Conservation (phyloP, 805 yeast genomes). For the Candida sithepensis region DNA sequence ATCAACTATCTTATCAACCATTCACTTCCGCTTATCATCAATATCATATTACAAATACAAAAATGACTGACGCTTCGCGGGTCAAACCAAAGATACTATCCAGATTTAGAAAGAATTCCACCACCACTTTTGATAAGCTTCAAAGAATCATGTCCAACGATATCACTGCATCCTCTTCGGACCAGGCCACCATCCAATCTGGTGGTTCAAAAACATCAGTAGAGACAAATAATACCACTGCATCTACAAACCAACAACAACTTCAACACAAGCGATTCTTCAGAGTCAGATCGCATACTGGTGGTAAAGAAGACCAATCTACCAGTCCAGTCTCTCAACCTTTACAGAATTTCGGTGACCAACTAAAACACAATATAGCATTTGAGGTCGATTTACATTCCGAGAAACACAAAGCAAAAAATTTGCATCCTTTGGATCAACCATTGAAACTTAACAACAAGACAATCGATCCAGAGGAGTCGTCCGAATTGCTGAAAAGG, state of each 20-base stretch:
- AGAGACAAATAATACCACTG: constrained; percentile 3
- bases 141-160: constrained; percentile 12
- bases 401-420: constrained; percentile 6
- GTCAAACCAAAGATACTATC: constrained; percentile 12
- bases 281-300: constrained; percentile 12
- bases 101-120: constrained; percentile 14
- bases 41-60: too few relatives aligned
- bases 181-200: constrained; percentile 17
- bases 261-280: constrained; percentile 11
- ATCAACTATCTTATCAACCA: too few relatives aligned
- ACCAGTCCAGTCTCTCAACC: not conserved
- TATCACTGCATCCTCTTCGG: constrained; percentile 10
- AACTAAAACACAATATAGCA: constrained; percentile 25
- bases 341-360: constrained; percentile 1
- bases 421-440: constrained; percentile 31
- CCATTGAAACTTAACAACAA: constrained; percentile 18
- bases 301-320: constrained; percentile 1
- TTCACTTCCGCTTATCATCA: too few relatives aligned
- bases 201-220: constrained; percentile 10
- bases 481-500: not conserved
- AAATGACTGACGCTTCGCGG: too few relatives aligned
- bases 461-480: not conserved
- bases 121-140: constrained; percentile 9
- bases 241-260: not conserved
- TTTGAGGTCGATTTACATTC: constrained; percentile 23